Evolutionary conservation across 2,329 filamentous ascomycete species (phyloP).

Genomic region (Fusarium armeniacum): DNA sequence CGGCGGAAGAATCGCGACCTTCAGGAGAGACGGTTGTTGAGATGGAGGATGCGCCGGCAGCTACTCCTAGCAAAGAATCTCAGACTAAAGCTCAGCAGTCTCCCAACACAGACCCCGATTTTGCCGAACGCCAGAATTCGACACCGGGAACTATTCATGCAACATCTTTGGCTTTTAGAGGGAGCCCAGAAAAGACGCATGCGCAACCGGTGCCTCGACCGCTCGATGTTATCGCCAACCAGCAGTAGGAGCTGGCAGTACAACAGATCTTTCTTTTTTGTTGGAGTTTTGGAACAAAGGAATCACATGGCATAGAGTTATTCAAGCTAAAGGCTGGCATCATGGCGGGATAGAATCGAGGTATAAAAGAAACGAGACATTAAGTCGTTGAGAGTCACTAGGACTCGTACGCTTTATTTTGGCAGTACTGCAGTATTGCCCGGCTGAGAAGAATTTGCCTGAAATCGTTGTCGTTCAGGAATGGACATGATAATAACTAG

Average conservation of each 20-base stretch:
- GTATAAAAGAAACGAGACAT: slow-evolving; percentile 30
- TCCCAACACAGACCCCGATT: slow-evolving; percentile 22
- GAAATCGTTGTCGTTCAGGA: background rate
- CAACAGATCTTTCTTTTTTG: slow-evolving; percentile 37
- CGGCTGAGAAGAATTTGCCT: slow-evolving; percentile 1
- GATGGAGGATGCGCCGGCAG: slow-evolving; percentile 48
- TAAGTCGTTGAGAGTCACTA: background rate
- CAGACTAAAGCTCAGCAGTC: slow-evolving; percentile 20
- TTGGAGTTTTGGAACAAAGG: slow-evolving; percentile 48
- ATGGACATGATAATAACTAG: slow-evolving; percentile 5
- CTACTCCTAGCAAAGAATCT: slow-evolving; percentile 14
- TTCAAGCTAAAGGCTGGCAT: slow-evolving; percentile 32
- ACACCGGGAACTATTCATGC: slow-evolving; percentile 55
- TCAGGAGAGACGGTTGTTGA: slow-evolving; percentile 41
- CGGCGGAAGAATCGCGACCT: slow-evolving; percentile 25
- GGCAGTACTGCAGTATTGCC: slow-evolving; percentile 11
- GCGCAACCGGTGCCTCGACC: slow-evolving; percentile 51
- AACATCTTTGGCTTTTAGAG: slow-evolving; percentile 70
- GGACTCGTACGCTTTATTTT: background rate
- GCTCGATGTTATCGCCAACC: slow-evolving; percentile 52
- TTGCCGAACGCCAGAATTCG: slow-evolving; percentile 39
- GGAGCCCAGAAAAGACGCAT: slow-evolving; percentile 71
- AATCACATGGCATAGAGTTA: slow-evolving; percentile 45
- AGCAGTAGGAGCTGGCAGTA: slow-evolving; percentile 45
- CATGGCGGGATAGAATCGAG: slow-evolving; percentile 43